Conservation (phyloP, 306 rosid genomes). For the Prinsepia uniflora region DNA sequence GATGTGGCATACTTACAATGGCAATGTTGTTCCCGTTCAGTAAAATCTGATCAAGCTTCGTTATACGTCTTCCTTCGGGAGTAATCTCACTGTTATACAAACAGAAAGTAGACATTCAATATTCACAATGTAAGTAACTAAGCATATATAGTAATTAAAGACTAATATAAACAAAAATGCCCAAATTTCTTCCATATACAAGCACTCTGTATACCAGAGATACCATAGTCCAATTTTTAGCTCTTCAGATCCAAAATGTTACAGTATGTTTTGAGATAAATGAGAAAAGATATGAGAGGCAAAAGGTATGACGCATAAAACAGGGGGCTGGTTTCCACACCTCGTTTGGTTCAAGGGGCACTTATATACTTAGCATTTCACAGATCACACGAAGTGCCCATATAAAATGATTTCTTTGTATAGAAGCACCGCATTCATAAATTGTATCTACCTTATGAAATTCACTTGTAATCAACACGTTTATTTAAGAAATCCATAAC, state of each 20-base stretch:
- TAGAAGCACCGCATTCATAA: not conserved
- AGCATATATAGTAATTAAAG: not conserved
- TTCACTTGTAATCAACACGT: not conserved
- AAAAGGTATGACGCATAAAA: not conserved
- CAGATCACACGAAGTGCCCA: not conserved
- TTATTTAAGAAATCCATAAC: not conserved
- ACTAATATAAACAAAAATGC: not conserved
- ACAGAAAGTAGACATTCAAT: not conserved
- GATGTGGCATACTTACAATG: slow-evolving; percentile 62
- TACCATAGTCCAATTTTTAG: not conserved
- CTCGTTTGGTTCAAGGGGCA: not conserved
- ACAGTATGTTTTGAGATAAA: not conserved
- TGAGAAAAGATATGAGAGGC: not conserved
- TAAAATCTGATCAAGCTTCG: slow-evolving; percentile 95
- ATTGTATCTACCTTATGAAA: not conserved
- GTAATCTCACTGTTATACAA: slow-evolving; percentile 72
- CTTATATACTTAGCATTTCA: not conserved
- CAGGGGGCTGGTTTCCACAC: not conserved
- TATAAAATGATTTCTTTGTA: not conserved
- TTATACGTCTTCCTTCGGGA: slow-evolving; percentile 92
- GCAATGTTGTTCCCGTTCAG: slow-evolving; percentile 98
- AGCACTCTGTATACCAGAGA: not conserved
- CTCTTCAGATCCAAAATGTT: slow-evolving; percentile 6
- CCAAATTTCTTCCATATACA: not conserved
- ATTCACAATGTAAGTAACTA: not conserved